Base-by-base conservation (phyloP, 306 rosid species). In the Myrica gale region DNA sequence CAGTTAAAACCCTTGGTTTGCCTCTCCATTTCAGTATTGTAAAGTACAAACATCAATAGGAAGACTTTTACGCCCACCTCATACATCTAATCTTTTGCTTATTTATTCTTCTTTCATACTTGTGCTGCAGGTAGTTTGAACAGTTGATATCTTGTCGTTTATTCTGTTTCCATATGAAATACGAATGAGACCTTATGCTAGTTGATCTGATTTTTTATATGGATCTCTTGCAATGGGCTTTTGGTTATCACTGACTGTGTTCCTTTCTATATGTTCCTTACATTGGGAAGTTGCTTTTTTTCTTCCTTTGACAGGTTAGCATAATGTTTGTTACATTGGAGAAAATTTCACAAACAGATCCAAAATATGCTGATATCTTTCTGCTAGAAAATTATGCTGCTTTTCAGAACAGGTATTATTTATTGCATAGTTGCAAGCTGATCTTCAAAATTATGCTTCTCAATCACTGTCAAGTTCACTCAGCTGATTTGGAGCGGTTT, bases 311-410 rank as follows among this genome's bases (percentile, higher is more conserved):
- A 81, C 87, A 95, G 99, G 96, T 95, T 62, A 89, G 88, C 89
- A 92, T 92, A 82, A 95, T 95, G 99, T 95, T 95, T 88, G 97
- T 85, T 68, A 95, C 99, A 44, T 82, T 95, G 85, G 97, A 95
- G 84, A 92, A 89, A 84, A 82, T 92, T 73, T 83, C 97, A 19
- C 93, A 90, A 88, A 76, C 89, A 65, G 99, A 95, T 69, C 97
- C 96, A 69, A 92, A 92, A 60, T 92, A 95, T 80, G 86, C 93
- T 9, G 97, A 95, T 79, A 83, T 95, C 73, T 90, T 95, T 86
- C 97, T 95, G 12, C 60, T 95, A 70, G 99, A 95, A 87, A 95
- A 95, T 83, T 95, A 90, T 84, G 99, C 99, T 26, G 91, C 99
- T 75, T 95, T 95, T 87, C 99, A 95, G 84, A 95, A 92, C 83